phyloP scores from a whole-genome alignment of 1,284 basidiomycete genomes.

The Microbotryum scabiosae region DNA sequence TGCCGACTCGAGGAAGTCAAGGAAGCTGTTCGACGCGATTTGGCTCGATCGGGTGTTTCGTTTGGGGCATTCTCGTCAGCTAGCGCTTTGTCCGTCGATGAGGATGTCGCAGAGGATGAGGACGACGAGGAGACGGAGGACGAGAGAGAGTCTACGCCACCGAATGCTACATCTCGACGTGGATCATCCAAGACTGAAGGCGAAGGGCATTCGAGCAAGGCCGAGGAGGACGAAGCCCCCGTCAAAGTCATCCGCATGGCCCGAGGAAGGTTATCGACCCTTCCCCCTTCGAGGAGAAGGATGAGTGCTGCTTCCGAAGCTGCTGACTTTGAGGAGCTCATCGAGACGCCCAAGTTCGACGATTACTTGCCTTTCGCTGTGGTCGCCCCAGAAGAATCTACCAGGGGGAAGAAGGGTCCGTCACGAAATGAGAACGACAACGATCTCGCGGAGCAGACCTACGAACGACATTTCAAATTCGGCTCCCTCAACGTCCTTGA shows the following conservation, averaged over 20 bases:
- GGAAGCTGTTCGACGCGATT: conserved; percentile 54
- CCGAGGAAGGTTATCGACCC: no score
- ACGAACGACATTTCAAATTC: conserved; percentile 67
- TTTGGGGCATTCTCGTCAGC: conserved; percentile 50
- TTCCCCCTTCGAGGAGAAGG: no score
- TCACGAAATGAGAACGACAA: conserved; percentile 52
- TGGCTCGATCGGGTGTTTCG: conserved; percentile 54
- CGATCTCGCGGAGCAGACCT: conserved; percentile 50
- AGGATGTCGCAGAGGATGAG: conserved; percentile 3
- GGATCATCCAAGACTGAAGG: no score
- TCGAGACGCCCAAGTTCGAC: no score
- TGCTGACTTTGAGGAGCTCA: no score
- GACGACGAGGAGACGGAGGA: not conserved
- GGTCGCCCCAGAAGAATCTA: conserved; percentile 56
- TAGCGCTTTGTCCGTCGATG: not conserved
- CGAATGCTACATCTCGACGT: no score
- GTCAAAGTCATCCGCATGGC: conserved; percentile 3
- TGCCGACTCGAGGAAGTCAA: conserved; percentile 58
- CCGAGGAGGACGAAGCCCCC: conserved; percentile 23
- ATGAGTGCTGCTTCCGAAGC: no score
- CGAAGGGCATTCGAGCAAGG: no score
- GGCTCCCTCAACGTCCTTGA: conserved; percentile 71
- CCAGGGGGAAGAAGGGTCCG: not conserved
- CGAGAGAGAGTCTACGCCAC: no score
- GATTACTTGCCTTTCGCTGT: conserved; percentile 58